These are phyloP conservation scores for Oehlia diaphana DNA, from an alignment of 192 early-diverging fungal species.

Conservation along the genomic window DNA sequence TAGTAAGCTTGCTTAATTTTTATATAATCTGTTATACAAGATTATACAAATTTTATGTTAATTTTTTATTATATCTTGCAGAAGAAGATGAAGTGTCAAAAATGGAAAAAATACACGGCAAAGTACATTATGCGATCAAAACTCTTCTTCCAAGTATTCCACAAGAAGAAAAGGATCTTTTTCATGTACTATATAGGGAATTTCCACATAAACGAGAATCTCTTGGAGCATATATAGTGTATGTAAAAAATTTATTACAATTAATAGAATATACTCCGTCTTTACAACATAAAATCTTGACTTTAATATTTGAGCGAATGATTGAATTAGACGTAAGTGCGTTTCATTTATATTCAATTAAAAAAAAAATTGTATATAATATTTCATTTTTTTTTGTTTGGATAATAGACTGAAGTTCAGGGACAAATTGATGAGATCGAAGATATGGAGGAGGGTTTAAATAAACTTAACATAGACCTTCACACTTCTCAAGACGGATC, in stretches of 20 bases:
- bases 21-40: not conserved
- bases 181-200: constrained; percentile 57
- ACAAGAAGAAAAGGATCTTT: constrained; percentile 30
- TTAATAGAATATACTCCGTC: constrained; percentile 77
- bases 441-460: constrained; percentile 52
- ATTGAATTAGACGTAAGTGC: constrained; percentile 84
- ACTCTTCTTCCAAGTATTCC: not conserved
- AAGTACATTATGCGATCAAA: constrained; percentile 16
- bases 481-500: not conserved
- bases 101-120: constrained; percentile 9
- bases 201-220: constrained; percentile 76
- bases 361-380: not conserved
- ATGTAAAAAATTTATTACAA: constrained; percentile 74
- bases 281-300: constrained; percentile 68
- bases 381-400: not conserved
- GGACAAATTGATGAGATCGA: constrained; percentile 84
- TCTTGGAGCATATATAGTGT: constrained; percentile 57
- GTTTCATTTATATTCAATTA: not conserved
- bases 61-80: not conserved
- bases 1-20: not conserved
- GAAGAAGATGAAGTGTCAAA: not conserved
- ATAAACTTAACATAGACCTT: not conserved
- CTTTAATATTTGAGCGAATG: constrained; percentile 77
- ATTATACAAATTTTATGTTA: not conserved
- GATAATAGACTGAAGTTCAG: constrained; percentile 80